Percentiles rank a stretch among this genome's conserved stretches.
Conservation (phyloP, 2,329 filamentous ascomycete genomes). For the Aspergillus pseudonomiae region DNA sequence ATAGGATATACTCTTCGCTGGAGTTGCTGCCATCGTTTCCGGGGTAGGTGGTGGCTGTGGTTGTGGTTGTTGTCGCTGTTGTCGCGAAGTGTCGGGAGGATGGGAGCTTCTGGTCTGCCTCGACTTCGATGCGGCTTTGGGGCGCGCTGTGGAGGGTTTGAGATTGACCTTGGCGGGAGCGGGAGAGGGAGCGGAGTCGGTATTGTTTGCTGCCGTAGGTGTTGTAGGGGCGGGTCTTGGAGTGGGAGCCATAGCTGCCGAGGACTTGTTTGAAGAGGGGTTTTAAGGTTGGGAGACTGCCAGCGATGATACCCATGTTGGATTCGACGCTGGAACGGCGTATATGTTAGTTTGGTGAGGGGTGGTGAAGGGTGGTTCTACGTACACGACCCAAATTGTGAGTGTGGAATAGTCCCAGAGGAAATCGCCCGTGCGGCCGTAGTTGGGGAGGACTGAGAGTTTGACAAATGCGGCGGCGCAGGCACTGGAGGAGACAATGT, state of each 20-base stretch:
- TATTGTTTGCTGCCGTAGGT: constrained; percentile 18
- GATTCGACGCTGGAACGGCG: constrained; percentile 25
- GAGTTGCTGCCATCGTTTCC: constrained; percentile 11
- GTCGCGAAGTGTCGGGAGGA: neutral
- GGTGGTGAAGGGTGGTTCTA: neutral
- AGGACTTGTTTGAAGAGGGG: constrained; percentile 35
- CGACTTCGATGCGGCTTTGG: neutral
- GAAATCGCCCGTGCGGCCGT: constrained; percentile 46
- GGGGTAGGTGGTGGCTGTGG: neutral
- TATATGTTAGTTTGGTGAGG: neutral
- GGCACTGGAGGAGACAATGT: constrained; percentile 27
- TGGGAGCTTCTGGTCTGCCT: neutral
- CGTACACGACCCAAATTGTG: constrained; percentile 50
- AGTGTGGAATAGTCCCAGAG: constrained; percentile 53
- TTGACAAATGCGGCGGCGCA: constrained; percentile 49
- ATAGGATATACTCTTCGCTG: constrained; percentile 18
- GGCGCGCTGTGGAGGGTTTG: constrained; percentile 2
- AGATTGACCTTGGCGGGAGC: constrained; percentile 7
- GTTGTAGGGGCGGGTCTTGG: constrained; percentile 17
- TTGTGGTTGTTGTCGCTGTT: constrained; percentile 1
- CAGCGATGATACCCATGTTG: constrained; percentile 36
- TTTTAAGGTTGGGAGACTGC: constrained; percentile 35
- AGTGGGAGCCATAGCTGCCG: constrained; percentile 21
- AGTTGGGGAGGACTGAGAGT: constrained; percentile 41
- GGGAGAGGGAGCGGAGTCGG: constrained; percentile 13